These are phyloP conservation scores for Rutstroemia sydowiana DNA, from an alignment of 2,329 filamentous ascomycete species.

Conservation along the genomic window DNA sequence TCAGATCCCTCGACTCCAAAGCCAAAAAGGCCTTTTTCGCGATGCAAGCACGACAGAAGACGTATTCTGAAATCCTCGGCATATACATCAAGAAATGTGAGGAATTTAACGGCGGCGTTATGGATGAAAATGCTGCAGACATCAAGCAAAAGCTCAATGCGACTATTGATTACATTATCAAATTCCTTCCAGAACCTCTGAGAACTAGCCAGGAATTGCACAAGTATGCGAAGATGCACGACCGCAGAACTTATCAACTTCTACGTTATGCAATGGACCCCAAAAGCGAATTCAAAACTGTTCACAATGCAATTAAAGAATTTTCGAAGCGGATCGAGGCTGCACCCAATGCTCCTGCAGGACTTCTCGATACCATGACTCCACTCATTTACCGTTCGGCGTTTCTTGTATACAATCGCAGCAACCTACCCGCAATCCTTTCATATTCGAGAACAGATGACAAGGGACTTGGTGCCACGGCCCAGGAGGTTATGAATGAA, in stretches of 20 bases:
- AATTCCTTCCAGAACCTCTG: slow-evolving; percentile 67
- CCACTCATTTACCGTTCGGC: slow-evolving; percentile 79
- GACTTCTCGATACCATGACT: slow-evolving; percentile 69
- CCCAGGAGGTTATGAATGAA: slow-evolving; percentile 84
- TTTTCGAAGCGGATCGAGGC: slow-evolving; percentile 73
- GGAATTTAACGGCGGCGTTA: slow-evolving; percentile 79
- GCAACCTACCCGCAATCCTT: slow-evolving; percentile 86
- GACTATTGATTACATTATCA: slow-evolving; percentile 65
- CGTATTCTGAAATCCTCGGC: slow-evolving; percentile 64
- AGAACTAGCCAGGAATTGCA: slow-evolving; percentile 71
- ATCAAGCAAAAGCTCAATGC: slow-evolving; percentile 63
- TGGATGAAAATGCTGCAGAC: slow-evolving; percentile 61
- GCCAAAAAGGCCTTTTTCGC: slow-evolving; percentile 85
- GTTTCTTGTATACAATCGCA: slow-evolving; percentile 85
- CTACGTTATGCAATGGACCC: slow-evolving; percentile 78
- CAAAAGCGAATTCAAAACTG: slow-evolving; percentile 86
- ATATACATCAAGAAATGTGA: slow-evolving; percentile 81
- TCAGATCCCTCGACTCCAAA: slow-evolving; percentile 68
- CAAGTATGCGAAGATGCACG: slow-evolving; percentile 86
- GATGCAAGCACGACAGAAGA: slow-evolving; percentile 70
- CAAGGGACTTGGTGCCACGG: slow-evolving; percentile 66
- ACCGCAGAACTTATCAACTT: slow-evolving; percentile 83
- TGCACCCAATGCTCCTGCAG: slow-evolving; percentile 48
- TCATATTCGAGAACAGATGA: slow-evolving; percentile 79
- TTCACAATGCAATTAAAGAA: slow-evolving; percentile 85